Percentiles rank a stretch among this genome's conserved stretches.
These are phyloP conservation scores for Melampsora americana DNA, from an alignment of 1,284 basidiomycete species.

Conservation along the genomic window DNA sequence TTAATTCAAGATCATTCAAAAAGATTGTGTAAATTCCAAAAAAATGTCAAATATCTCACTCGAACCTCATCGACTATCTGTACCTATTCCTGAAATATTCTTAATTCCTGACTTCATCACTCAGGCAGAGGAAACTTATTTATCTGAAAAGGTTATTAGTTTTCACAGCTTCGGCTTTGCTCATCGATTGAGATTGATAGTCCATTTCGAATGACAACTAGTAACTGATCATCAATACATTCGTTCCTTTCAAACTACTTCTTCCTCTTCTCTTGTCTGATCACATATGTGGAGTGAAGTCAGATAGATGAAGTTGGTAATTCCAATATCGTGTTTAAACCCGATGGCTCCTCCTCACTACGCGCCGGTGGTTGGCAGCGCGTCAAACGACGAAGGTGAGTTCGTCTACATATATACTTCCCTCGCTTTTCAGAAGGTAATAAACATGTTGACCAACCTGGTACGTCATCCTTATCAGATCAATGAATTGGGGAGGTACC, in stretches of 20 bases:
- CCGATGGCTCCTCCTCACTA: conserved; percentile 8
- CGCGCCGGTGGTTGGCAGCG: conserved; percentile 35
- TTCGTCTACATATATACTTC: neutral
- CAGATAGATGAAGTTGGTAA: conserved; percentile 33
- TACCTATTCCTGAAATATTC: conserved; percentile 26
- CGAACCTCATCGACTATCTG: neutral
- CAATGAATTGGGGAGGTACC: conserved; percentile 62
- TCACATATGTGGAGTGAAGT: neutral
- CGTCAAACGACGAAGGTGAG: conserved; percentile 19
- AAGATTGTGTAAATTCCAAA: neutral
- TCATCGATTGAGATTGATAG: neutral
- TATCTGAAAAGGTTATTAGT: conserved; percentile 67
- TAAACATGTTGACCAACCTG: neutral
- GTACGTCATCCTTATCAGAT: neutral
- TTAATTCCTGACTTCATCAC: conserved; percentile 74
- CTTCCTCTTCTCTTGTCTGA: neutral
- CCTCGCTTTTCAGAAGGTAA: neutral
- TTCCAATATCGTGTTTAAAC: conserved; percentile 15
- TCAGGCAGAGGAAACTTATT: conserved; percentile 70
- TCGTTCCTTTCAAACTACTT: too few relatives aligned
- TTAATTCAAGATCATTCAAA: too few relatives aligned
- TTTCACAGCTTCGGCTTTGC: neutral
- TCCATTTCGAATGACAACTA: too few relatives aligned
- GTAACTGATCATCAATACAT: too few relatives aligned
- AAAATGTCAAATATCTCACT: neutral